These are phyloP conservation scores for Letharia lupina DNA, from an alignment of 495 filamentous ascomycete species.

Conservation along the genomic window DNA sequence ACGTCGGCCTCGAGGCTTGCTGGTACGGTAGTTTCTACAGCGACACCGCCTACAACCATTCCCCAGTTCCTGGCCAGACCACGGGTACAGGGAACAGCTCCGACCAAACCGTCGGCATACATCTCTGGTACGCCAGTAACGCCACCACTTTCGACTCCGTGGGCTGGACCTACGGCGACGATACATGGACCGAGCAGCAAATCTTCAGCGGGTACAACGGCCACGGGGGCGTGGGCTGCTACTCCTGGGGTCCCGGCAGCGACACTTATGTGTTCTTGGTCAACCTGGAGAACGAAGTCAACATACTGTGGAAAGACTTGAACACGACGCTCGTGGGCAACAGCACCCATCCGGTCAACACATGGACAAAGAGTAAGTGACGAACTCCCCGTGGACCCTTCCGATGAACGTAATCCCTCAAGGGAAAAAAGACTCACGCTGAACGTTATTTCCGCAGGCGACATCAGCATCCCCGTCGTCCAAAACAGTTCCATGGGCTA, in stretches of 20 bases:
- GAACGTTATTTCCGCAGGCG: neutral
- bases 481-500: constrained; percentile 24
- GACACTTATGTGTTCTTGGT: constrained; percentile 23
- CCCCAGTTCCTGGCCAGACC: constrained; percentile 19
- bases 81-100: constrained; percentile 18
- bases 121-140: constrained; percentile 31
- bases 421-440: neutral
- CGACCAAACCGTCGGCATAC: constrained; percentile 26
- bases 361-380: constrained; percentile 21
- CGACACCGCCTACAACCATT: constrained; percentile 22
- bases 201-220: constrained; percentile 26
- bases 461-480: constrained; percentile 20
- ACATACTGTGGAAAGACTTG: constrained; percentile 25
- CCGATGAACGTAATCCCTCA: too few relatives aligned
- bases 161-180: constrained; percentile 27
- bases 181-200: constrained; percentile 24
- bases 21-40: constrained; percentile 34
- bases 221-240: constrained; percentile 32
- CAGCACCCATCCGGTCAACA: constrained; percentile 19
- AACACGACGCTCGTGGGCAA: constrained; percentile 17
- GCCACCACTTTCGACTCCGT: constrained; percentile 29
- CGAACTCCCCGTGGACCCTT: neutral
- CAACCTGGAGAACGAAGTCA: constrained; percentile 18
- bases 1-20: constrained; percentile 33
- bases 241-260: constrained; percentile 24